A percentile compares a stretch with the other conserved stretches of the same genome.
Conservation (phyloP, 2,329 filamentous ascomycete genomes). For the Pseudogymnoascus sp. region DNA sequence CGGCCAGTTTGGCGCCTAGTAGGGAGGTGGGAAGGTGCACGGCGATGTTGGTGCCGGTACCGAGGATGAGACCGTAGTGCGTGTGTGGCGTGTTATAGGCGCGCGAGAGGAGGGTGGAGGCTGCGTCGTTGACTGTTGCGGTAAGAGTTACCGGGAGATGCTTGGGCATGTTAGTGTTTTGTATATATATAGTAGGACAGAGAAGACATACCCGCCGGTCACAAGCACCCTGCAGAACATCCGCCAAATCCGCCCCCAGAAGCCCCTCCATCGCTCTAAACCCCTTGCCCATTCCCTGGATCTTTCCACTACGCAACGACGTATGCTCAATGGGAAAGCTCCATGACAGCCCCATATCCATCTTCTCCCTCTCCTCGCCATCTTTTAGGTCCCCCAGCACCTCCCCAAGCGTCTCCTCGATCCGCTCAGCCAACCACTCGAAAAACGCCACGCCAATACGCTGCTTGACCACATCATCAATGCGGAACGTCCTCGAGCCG, state of each 20-base stretch:
- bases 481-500: slow-evolving; percentile 47
- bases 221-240: slow-evolving; percentile 49
- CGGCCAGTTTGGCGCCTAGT: slow-evolving; percentile 27
- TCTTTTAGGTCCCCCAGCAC: slow-evolving; percentile 29
- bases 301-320: slow-evolving; percentile 49
- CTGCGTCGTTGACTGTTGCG: slow-evolving; percentile 59
- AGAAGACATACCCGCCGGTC: slow-evolving; percentile 17
- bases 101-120: slow-evolving; percentile 57
- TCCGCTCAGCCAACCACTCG: slow-evolving; percentile 58
- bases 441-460: slow-evolving; percentile 55
- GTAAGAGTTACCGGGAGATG: slow-evolving; percentile 48
- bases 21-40: slow-evolving; percentile 53
- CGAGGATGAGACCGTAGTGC: slow-evolving; percentile 56
- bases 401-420: slow-evolving; percentile 46
- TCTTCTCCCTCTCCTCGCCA: slow-evolving; percentile 20
- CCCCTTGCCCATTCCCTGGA: slow-evolving; percentile 58
- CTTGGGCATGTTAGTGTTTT: slow-evolving; percentile 23
- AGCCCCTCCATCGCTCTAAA: slow-evolving; percentile 52
- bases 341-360: slow-evolving; percentile 57
- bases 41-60: slow-evolving; percentile 59
- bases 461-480: slow-evolving; percentile 46
- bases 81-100: slow-evolving; percentile 53
- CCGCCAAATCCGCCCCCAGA: slow-evolving; percentile 50
- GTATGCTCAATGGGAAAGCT: slow-evolving; percentile 67
- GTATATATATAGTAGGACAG: neutral